Conservation (phyloP, 352 stramenopile species). For the Globisporangium heterothallicum region DNA sequence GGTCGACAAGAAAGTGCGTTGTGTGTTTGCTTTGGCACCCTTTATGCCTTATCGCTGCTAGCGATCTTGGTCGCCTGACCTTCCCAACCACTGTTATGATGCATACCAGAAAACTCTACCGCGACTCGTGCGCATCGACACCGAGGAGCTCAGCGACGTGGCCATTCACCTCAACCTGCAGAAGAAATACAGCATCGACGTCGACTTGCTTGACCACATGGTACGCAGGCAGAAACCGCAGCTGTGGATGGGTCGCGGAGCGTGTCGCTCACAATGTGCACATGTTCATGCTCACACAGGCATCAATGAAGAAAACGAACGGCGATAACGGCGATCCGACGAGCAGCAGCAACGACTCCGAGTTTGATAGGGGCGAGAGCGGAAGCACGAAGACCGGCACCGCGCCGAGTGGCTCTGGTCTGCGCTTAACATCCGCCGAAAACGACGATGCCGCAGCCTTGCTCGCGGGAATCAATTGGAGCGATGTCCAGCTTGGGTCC, state of each 20-base stretch:
- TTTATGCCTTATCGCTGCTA: not conserved
- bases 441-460: slow-evolving; percentile 51
- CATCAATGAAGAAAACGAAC: slow-evolving; percentile 33
- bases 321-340: slow-evolving; percentile 10
- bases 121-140: slow-evolving; percentile 46
- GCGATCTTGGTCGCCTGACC: not conserved
- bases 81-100: too few species aligned
- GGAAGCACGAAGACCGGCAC: slow-evolving; percentile 1
- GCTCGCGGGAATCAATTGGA: slow-evolving; percentile 55
- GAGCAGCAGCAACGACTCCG: slow-evolving; percentile 15
- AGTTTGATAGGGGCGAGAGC: too few species aligned
- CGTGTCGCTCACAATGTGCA: too few species aligned
- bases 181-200: slow-evolving; percentile 62
- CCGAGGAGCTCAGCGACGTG: slow-evolving; percentile 54
- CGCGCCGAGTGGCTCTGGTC: slow-evolving; percentile 16
- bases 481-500: slow-evolving; percentile 32
- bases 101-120: slow-evolving; percentile 32
- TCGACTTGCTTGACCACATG: slow-evolving; percentile 50
- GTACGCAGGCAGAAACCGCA: too few species aligned
- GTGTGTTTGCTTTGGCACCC: not conserved
- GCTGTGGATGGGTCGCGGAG: too few species aligned
- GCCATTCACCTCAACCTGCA: slow-evolving; percentile 42
- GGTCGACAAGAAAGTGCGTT: slow-evolving; percentile 42
- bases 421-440: slow-evolving; percentile 45
- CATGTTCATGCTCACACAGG: slow-evolving; percentile 9